Evolutionary conservation across 805 yeast genomes (phyloP), one percentile per base, ranked within the genome.

Genomic region (Teunomyces gatunensis): DNA sequence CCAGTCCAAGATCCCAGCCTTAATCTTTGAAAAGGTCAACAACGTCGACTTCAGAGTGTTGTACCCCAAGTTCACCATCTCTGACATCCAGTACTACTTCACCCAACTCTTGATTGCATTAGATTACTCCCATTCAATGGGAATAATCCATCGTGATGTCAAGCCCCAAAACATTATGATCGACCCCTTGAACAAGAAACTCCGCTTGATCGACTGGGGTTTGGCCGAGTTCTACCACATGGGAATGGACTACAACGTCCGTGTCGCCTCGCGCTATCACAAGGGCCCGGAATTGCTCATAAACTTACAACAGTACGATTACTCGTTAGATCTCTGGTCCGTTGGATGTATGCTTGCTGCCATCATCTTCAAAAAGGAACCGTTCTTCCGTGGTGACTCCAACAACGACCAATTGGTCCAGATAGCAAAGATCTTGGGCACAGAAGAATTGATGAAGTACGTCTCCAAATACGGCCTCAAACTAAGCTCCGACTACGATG

Each of bases 141-240:
- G 97, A 18, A 89, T 91, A 51, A 90, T 91, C 83, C 97, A 91
- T 63, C 77, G 97, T 63, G 97, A 91, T 67, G 96, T 91, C 47
- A 91, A 91, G 67, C 97, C 97, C 9, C 96, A 91, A 60, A 91
- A 91, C 66, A 87, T 91, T 53, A 91, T 91, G 96, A 91, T 91
- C 56, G 97, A 91, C 65, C 96, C 88, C 47, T 71, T 77, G 50
- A 78, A 75, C 52, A 82, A 71, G 65, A 81, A 79, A 59, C 70
- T 91, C 56, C 79, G 96, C 53, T 77, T 90, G 54, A 90, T 91
- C 46, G 97, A 91, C 67, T 91, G 97, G 97, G 97, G 97, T 6
- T 71, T 91, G 45, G 97, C 97, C 6, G 97, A 91, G 65, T 90
- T 89, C 63, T 90, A 90, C 61, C 97, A 91, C 63, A 83, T 89